These are phyloP conservation scores for Buxus sempervirens DNA, from an alignment of 164 flowering plant species.

Conservation along the genomic window DNA sequence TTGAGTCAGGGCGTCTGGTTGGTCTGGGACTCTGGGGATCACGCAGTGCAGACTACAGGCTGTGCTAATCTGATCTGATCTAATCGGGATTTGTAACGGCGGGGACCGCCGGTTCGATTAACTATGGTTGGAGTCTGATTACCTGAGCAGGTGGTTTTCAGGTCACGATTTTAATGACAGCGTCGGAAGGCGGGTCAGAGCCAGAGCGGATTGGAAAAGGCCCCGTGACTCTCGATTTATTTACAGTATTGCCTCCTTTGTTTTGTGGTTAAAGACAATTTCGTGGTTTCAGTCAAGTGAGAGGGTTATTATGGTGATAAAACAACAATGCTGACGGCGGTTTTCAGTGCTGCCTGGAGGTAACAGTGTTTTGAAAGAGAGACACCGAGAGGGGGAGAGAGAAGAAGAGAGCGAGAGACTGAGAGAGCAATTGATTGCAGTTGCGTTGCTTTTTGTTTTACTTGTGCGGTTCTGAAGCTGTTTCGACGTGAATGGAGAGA, in stretches of 20 bases:
- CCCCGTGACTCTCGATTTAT: too few species aligned
- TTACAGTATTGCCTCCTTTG: too few species aligned
- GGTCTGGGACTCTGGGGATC: too few species aligned
- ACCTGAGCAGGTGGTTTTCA: neutral
- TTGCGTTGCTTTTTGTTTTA: neutral
- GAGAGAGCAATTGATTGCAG: neutral
- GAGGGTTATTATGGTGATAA: neutral
- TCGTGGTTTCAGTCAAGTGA: neutral
- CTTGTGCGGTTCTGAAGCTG: neutral
- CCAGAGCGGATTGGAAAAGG: neutral
- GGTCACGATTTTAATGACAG: neutral
- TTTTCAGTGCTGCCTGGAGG: conserved; percentile 3
- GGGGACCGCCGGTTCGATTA: too few species aligned
- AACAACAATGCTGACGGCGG: neutral
- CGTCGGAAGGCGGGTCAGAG: neutral
- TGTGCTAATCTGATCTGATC: neutral
- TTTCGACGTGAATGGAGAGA: conserved; percentile 12
- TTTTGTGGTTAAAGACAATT: too few species aligned
- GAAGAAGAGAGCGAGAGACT: neutral
- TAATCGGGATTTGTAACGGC: conserved; percentile 20
- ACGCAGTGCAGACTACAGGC: too few species aligned
- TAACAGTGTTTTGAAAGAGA: neutral
- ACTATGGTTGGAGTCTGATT: neutral
- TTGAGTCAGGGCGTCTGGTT: conserved; percentile 4
- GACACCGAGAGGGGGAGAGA: too few species aligned